Conservation (phyloP, 768 basidiomycete species). For the Trametopsis cervina region DNA sequence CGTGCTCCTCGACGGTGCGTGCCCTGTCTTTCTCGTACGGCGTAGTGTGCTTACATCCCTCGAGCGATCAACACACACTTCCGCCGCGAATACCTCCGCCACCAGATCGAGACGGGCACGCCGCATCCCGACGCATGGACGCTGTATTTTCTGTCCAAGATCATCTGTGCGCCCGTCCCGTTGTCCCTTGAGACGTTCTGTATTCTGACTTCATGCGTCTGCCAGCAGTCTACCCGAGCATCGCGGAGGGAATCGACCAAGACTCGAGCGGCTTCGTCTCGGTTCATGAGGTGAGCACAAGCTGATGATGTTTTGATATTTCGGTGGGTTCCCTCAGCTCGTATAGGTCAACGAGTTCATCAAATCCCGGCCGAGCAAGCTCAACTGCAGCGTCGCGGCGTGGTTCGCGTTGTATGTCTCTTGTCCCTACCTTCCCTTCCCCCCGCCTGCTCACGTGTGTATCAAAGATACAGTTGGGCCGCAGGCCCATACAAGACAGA, state of each 20-base stretch:
- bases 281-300: constrained; percentile 12
- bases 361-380: constrained; percentile 13
- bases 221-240: constrained; percentile 8
- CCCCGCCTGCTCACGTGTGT: too few relatives aligned
- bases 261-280: constrained; percentile 12
- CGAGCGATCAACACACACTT: constrained; percentile 20
- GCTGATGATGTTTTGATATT: too few relatives aligned
- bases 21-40: not conserved
- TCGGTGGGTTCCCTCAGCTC: not conserved
- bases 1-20: constrained; percentile 10
- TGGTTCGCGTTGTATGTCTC: constrained; percentile 19
- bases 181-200: not conserved
- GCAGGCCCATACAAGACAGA: constrained; percentile 24
- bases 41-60: not conserved
- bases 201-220: not conserved
- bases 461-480: constrained; percentile 24
- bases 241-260: constrained; percentile 10
- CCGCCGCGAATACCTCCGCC: constrained; percentile 11
- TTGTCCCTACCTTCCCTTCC: too few relatives aligned
- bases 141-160: constrained; percentile 9
- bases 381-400: constrained; percentile 18
- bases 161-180: constrained; percentile 8
- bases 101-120: constrained; percentile 5
- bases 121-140: constrained; percentile 9
- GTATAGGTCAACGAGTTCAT: constrained; percentile 12